These are phyloP conservation scores for Lanzia echinophila DNA, from an alignment of 2,329 filamentous ascomycete species.

Conservation along the genomic window DNA sequence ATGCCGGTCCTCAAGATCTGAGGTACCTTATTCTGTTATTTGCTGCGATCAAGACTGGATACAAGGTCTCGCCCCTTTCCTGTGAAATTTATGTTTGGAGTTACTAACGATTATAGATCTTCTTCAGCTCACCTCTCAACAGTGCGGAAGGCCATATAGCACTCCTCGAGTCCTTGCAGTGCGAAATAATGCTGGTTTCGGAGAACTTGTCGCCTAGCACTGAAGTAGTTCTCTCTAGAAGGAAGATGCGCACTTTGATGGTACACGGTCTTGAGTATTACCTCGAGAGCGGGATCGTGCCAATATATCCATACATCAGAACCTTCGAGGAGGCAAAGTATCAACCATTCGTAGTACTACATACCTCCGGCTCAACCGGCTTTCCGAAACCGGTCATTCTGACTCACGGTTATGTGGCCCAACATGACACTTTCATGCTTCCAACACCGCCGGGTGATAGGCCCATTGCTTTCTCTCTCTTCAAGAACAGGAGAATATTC, in stretches of 20 bases:
- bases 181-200: not conserved
- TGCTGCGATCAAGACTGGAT: conserved; percentile 1
- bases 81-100: too few relatives aligned
- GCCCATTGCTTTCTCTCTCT: not conserved
- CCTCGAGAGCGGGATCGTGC: not conserved
- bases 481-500: not conserved
- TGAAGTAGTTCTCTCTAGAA: not conserved
- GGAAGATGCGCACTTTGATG: not conserved
- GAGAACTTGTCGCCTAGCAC: not conserved
- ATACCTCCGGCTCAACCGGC: not conserved
- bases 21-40: not conserved
- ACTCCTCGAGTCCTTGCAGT: not conserved
- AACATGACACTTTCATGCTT: not conserved
- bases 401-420: not conserved
- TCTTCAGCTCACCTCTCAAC: not conserved
- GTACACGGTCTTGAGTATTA: not conserved
- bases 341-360: not conserved
- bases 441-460: not conserved
- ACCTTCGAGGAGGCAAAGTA: not conserved
- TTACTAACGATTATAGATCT: not conserved
- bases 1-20: not conserved
- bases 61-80: not conserved
- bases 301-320: not conserved
- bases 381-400: not conserved
- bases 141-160: not conserved